Conservation (phyloP, 371 early-diverging fungal genomes). For the Circinella minor region DNA sequence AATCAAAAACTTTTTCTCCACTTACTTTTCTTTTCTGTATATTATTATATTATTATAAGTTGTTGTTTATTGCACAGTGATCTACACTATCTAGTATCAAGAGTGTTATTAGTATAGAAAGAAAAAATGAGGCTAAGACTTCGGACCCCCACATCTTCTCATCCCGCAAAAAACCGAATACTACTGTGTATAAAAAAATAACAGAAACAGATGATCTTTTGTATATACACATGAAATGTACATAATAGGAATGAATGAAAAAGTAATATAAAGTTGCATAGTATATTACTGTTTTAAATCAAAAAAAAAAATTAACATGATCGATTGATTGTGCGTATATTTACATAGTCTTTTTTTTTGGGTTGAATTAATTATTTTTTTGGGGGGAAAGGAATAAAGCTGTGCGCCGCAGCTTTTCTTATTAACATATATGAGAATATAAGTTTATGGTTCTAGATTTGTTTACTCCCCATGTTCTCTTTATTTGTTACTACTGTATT, state of each 20-base stretch:
- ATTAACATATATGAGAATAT: not conserved
- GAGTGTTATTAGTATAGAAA: no score
- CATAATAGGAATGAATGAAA: not conserved
- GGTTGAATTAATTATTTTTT: no score
- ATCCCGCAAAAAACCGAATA: no score
- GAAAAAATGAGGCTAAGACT: no score
- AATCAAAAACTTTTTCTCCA: no score
- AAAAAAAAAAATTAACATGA: not conserved
- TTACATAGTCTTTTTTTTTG: not conserved
- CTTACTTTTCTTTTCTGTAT: no score
- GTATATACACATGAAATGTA: not conserved
- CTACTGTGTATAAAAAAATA: not conserved
- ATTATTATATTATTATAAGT: no score
- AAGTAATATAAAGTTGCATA: constrained; percentile 4
- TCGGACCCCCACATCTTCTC: not conserved
- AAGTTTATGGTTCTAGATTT: not conserved
- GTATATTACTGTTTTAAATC: not conserved
- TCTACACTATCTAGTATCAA: no score
- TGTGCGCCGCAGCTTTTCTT: no score
- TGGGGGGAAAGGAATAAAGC: not conserved
- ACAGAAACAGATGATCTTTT: not conserved
- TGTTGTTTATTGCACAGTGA: no score
- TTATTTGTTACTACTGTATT: not conserved
- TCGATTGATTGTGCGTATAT: not conserved
- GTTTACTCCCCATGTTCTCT: not conserved